Percentiles rank a stretch among this genome's conserved stretches.
Evolutionary conservation across 2,329 filamentous ascomycete species (phyloP).

Genomic region (Colletotrichum somersetense): DNA sequence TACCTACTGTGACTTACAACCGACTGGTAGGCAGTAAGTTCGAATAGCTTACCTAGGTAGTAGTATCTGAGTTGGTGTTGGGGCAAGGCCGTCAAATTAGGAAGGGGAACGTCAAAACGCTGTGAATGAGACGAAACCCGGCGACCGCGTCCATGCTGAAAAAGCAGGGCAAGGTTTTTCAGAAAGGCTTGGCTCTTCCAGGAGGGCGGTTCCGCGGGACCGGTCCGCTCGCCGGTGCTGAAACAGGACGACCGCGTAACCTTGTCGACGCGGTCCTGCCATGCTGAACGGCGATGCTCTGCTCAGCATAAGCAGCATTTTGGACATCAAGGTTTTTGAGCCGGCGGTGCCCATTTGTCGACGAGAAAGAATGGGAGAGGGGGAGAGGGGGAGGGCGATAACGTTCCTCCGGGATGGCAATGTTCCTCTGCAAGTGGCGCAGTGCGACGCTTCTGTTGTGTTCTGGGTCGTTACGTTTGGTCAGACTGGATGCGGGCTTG

Average conservation of each 20-base stretch:
- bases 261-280: slow-evolving; percentile 18
- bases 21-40: too few species aligned
- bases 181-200: slow-evolving; percentile 18
- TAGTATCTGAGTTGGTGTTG: background rate
- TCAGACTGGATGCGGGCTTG: background rate
- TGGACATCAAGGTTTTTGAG: slow-evolving; percentile 2
- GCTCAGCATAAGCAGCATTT: background rate
- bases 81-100: slow-evolving; percentile 17
- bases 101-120: background rate
- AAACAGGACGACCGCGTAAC: slow-evolving; percentile 35
- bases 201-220: slow-evolving; percentile 33
- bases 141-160: background rate
- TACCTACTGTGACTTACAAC: background rate
- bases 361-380: background rate
- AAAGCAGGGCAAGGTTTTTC: slow-evolving; percentile 25
- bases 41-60: too few species aligned
- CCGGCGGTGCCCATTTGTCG: background rate
- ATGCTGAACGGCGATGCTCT: background rate
- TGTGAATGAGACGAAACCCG: slow-evolving; percentile 24
- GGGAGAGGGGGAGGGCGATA: background rate
- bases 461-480: background rate
- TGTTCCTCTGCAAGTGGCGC: too few species aligned
- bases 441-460: too few species aligned
- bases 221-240: slow-evolving; percentile 31
- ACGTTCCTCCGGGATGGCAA: background rate